Conservation (phyloP, 2,329 filamentous ascomycete species). For the Mariannaea elegans region DNA sequence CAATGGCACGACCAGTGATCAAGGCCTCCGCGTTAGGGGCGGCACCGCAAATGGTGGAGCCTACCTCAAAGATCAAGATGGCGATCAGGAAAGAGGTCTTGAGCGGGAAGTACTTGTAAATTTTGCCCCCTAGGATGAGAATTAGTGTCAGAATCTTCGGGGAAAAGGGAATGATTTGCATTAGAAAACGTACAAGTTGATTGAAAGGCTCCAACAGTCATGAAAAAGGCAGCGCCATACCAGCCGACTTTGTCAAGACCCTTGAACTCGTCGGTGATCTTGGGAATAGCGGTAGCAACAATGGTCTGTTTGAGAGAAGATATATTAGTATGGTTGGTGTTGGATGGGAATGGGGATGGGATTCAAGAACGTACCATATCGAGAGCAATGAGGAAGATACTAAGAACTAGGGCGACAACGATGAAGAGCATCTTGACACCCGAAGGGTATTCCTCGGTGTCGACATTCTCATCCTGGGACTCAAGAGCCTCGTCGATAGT, state of each 20-base stretch:
- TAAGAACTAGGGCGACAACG: slow-evolving; percentile 56
- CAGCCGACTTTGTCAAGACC: slow-evolving; percentile 63
- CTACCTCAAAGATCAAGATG: slow-evolving; percentile 63
- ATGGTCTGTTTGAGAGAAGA: slow-evolving; percentile 52
- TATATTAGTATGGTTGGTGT: slow-evolving; percentile 11
- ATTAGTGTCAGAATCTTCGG: no score
- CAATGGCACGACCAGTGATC: slow-evolving; percentile 61
- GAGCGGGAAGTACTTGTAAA: slow-evolving; percentile 62
- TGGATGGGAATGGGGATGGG: neutral
- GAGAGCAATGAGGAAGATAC: slow-evolving; percentile 59
- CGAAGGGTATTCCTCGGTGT: slow-evolving; percentile 48
- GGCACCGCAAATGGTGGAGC: slow-evolving; percentile 60
- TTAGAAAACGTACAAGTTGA: slow-evolving; percentile 48
- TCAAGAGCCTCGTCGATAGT: slow-evolving; percentile 27
- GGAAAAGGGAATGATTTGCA: slow-evolving; percentile 11
- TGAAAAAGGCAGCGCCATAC: slow-evolving; percentile 66
- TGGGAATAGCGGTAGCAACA: slow-evolving; percentile 65
- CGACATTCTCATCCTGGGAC: slow-evolving; percentile 28
- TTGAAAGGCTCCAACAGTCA: slow-evolving; percentile 56
- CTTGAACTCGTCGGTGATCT: slow-evolving; percentile 63
- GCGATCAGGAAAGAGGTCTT: slow-evolving; percentile 58
- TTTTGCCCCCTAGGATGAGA: slow-evolving; percentile 52
- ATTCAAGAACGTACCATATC: slow-evolving; percentile 50
- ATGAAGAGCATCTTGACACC: slow-evolving; percentile 53
- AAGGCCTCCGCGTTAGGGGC: slow-evolving; percentile 56